Base-by-base conservation (phyloP, 148 eudicot genomes). In the Tetragonia tetragonoides region DNA sequence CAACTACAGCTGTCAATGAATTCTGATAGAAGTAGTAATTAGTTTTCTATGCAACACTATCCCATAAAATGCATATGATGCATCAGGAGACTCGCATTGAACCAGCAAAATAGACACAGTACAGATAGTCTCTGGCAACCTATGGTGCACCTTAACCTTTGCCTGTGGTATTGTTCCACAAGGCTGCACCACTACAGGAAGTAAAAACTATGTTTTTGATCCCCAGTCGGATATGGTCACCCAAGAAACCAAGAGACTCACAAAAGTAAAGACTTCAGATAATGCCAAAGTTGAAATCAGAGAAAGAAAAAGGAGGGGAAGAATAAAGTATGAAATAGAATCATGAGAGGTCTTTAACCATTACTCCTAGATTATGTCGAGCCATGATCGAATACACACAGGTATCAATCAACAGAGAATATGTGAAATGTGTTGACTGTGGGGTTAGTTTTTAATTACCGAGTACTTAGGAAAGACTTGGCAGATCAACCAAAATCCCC, bases 1-100 rank as follows among this genome's bases (percentile, higher is more conserved):
- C 41, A 77, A 41, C 75, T 73, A 76, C 40, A 6, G 59, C 70
- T 56, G 68, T 49, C 62, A 70, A 28, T 51, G 15, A 64, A 38
- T 6, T 28, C 34, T 10, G 5, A 28, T 41, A n/a, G n/a, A n/a
- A n/a, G n/a, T n/a, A 4, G 38, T 61, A 62, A 56, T 73, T 54
- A 72, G 75, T 34, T 24, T 18, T 39, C 6, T 6, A 3, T 11
- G 10, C 57, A 44, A 24, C 47, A 40, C 12, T 2, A 68, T 20
- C 23, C 53, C 18, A 42, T 47, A 4, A 24, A 41, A 14, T n/a
- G 20, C 63, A 54, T 37, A 38, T 15, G 23, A 53, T 28, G 9
- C 3, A 40, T 17, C 34, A n/a, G 54, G 6, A 68, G 54, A 23
- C 17, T n/a, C 9, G 54, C 72, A 68, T 44, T 46, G 37, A 68